Percentiles rank a stretch among this genome's conserved stretches.
Conservation (phyloP, 2,329 filamentous ascomycete genomes). For the Hypoxylon sp. region DNA sequence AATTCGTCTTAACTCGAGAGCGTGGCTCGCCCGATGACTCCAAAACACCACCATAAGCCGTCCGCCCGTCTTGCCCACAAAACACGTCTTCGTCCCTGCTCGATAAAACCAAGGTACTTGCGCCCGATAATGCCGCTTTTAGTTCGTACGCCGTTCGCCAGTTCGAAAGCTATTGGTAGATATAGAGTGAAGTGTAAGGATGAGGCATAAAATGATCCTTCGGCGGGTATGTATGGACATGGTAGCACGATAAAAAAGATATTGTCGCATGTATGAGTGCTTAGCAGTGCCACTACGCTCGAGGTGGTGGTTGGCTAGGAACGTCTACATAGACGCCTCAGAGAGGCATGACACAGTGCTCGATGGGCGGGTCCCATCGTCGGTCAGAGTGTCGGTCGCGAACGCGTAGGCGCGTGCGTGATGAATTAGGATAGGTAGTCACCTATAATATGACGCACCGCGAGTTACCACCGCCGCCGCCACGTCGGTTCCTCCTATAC, state of each 20-base stretch:
- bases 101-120: slow-evolving; percentile 47
- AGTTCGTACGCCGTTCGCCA: slow-evolving; percentile 58
- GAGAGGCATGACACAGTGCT: slow-evolving; percentile 35
- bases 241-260: slow-evolving; percentile 34
- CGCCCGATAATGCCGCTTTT: slow-evolving; percentile 52
- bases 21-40: slow-evolving; percentile 44
- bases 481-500: slow-evolving; percentile 50
- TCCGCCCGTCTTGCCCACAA: slow-evolving; percentile 44
- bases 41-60: slow-evolving; percentile 49
- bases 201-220: slow-evolving; percentile 43
- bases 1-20: slow-evolving; percentile 42
- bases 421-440: slow-evolving; percentile 26
- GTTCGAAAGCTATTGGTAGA: slow-evolving; percentile 50
- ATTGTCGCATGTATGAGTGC: slow-evolving; percentile 31
- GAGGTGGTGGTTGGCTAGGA: slow-evolving; percentile 7
- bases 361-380: slow-evolving; percentile 38
- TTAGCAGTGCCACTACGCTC: slow-evolving; percentile 31
- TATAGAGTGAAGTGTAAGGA: slow-evolving; percentile 48
- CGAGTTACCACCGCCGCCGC: slow-evolving; percentile 45
- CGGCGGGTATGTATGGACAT: slow-evolving; percentile 45
- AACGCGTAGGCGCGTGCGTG: slow-evolving; percentile 39
- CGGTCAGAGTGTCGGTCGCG: slow-evolving; percentile 41
- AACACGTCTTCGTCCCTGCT: slow-evolving; percentile 45
- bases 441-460: slow-evolving; percentile 59
- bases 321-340: slow-evolving; percentile 11